A percentile compares a stretch with the other conserved stretches of the same genome.
Conservation (phyloP, 2,329 filamentous ascomycete species). For the Drechslerella stenobrocha region DNA sequence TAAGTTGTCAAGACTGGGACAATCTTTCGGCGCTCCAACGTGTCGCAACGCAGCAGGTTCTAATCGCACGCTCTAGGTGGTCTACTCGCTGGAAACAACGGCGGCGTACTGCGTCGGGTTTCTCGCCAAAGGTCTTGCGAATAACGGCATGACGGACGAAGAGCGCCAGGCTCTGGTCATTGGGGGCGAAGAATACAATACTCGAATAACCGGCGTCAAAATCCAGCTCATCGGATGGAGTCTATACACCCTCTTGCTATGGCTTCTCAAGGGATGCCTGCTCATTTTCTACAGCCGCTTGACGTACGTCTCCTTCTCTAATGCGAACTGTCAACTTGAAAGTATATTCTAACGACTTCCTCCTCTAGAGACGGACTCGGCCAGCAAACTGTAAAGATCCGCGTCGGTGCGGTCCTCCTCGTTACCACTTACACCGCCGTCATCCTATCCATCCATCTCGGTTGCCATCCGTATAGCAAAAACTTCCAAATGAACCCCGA, state of each 20-base stretch:
- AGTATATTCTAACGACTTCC: constrained; percentile 1
- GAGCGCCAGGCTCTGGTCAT: constrained; percentile 59
- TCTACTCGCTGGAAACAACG: constrained; percentile 61
- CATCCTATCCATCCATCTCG: constrained; percentile 60
- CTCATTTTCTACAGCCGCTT: constrained; percentile 63
- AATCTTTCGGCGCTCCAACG: constrained; percentile 1
- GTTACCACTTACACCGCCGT: constrained; percentile 60
- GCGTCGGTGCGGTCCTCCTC: constrained; percentile 61
- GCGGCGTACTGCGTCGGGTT: constrained; percentile 61
- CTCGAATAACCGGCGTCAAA: constrained; percentile 62
- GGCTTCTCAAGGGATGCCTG: constrained; percentile 63
- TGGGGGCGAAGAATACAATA: constrained; percentile 58
- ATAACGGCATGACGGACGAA: constrained; percentile 63
- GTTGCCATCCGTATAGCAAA: constrained; percentile 61
- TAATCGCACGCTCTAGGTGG: constrained; percentile 55
- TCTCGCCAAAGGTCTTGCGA: constrained; percentile 61
- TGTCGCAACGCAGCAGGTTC: neutral
- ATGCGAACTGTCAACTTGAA: neutral
- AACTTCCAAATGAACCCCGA: constrained; percentile 66
- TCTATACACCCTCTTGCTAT: constrained; percentile 61
- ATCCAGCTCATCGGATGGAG: constrained; percentile 63
- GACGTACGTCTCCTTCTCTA: constrained; percentile 55
- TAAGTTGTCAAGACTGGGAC: constrained; percentile 54
- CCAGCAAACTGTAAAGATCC: constrained; percentile 58
- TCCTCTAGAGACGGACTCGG: constrained; percentile 56